Evolutionary conservation across 306 rosid species (phyloP).

Genomic region (Erythrophleum fordii): DNA sequence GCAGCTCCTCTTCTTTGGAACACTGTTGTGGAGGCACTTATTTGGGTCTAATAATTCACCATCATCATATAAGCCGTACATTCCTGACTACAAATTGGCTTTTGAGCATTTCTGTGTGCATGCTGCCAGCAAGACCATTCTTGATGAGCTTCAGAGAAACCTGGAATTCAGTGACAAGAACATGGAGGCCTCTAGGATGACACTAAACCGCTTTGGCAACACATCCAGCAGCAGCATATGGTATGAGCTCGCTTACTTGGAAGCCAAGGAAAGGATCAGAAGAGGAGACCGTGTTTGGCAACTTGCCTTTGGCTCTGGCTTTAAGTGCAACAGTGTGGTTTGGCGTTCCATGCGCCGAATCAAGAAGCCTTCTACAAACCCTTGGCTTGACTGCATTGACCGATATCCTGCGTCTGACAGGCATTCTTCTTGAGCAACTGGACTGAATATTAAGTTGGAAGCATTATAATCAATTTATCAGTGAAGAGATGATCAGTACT

Average conservation of each 20-base stretch:
- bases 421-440: background rate
- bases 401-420: slow-evolving; percentile 58
- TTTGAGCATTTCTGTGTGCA: slow-evolving; percentile 96
- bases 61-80: slow-evolving; percentile 71
- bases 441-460: background rate
- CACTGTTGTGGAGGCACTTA: slow-evolving; percentile 75
- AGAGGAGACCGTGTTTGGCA: slow-evolving; percentile 94
- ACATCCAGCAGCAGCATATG: slow-evolving; percentile 96
- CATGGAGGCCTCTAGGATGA: slow-evolving; percentile 91
- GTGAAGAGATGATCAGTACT: background rate
- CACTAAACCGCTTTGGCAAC: slow-evolving; percentile 89
- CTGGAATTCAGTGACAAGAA: slow-evolving; percentile 79
- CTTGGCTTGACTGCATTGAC: slow-evolving; percentile 87
- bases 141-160: slow-evolving; percentile 88
- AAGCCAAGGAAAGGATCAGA: slow-evolving; percentile 77
- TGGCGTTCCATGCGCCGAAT: slow-evolving; percentile 76
- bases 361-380: slow-evolving; percentile 62
- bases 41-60: slow-evolving; percentile 52
- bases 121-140: slow-evolving; percentile 77
- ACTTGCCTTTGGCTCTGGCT: slow-evolving; percentile 93
- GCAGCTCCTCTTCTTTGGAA: slow-evolving; percentile 81
- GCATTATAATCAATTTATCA: background rate
- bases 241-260: slow-evolving; percentile 94
- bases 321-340: slow-evolving; percentile 89
- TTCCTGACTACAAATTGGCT: slow-evolving; percentile 91